Base-by-base conservation (phyloP, 495 filamentous ascomycete genomes). In the Penicillium diatomitis region DNA sequence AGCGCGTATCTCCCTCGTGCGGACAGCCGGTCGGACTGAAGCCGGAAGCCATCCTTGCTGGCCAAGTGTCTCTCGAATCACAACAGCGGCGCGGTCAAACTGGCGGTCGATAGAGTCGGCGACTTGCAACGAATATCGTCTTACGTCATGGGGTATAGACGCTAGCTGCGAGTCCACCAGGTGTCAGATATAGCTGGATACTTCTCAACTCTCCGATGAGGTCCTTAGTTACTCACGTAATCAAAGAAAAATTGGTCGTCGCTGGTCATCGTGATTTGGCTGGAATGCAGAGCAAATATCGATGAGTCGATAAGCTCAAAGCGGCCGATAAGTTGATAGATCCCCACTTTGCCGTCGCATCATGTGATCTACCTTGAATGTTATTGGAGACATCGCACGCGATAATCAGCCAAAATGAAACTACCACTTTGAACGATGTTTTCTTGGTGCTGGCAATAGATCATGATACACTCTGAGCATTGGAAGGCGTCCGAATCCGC, bases 101-200 rank as follows among this genome's bases (percentile, higher is more conserved):
- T 87, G 76, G 39, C 75, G 74, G 61, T 96, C 85, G 63, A 95
- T 79, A 37, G 81, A 82, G 47, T 89, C 83, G 50, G 87, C 86
- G 51, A 86, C 78, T 31, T 83, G 68, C 53, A 69, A 65, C 4
- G 83, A 79, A 63, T 83, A 83, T 53, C 69, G 67, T 47, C 73
- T 76, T 69, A 90, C 77, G 55, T 88, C 81, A 67, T 79, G 75
- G 36, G 86, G 83, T 47, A 90, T 77, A 44, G 78, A 82, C 51
- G 83, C 77, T 38, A 90, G 83, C 84, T 90, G 49, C 3, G 45
- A n/a, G 29, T 8, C 35, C n/a, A 38, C 10, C 41, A 37, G n/a
- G 36, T 9, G 51, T 57, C 20, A 62, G 54, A 41, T 41, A 28
- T 29, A 27, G n/a, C 7, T 20, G 8, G 9, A 3, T 38, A 27